A percentile compares a stretch with the other conserved stretches of the same genome.
Evolutionary conservation across 495 filamentous ascomycete species (phyloP).

Genomic region (Lasiosphaeris hirsuta): DNA sequence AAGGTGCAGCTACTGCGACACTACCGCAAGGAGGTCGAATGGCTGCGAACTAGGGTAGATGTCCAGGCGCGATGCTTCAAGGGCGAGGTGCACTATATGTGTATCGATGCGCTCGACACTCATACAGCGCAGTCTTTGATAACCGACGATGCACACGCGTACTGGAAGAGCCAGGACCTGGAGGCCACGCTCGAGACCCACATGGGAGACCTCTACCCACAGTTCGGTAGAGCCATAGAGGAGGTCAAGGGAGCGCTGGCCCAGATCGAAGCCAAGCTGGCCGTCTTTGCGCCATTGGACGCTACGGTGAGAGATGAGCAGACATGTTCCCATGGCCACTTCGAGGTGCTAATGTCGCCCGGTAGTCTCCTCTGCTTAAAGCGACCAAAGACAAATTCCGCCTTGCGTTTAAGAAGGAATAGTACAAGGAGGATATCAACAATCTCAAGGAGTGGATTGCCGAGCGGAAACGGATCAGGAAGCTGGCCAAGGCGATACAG

Average conservation of each 20-base stretch:
- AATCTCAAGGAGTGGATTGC: constrained; percentile 7
- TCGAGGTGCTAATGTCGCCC: neutral
- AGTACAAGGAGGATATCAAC: constrained; percentile 9
- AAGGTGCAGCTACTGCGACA: constrained; percentile 4
- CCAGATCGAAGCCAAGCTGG: constrained; percentile 7
- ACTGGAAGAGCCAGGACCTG: constrained; percentile 5
- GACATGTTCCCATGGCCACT: neutral
- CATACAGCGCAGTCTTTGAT: constrained; percentile 4
- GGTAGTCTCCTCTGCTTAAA: constrained; percentile 4
- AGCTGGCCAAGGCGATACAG: constrained; percentile 3
- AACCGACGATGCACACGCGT: constrained; percentile 1
- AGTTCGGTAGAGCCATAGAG: neutral
- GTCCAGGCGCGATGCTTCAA: constrained; percentile 4
- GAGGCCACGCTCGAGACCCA: neutral
- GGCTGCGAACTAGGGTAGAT: constrained; percentile 7
- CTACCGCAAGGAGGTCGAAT: constrained; percentile 10
- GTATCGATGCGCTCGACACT: constrained; percentile 7
- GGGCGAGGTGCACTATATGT: constrained; percentile 2
- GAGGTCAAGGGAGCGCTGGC: constrained; percentile 3
- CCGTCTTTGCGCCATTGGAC: constrained; percentile 7
- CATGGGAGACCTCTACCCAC: neutral
- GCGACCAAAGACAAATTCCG: constrained; percentile 8
- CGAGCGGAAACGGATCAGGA: constrained; percentile 4
- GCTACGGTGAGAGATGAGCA: neutral
- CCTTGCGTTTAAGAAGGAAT: constrained; percentile 3